phyloP scores from a whole-genome alignment of 2,329 filamentous ascomycete species.

The Amylocarpus encephaloides region DNA sequence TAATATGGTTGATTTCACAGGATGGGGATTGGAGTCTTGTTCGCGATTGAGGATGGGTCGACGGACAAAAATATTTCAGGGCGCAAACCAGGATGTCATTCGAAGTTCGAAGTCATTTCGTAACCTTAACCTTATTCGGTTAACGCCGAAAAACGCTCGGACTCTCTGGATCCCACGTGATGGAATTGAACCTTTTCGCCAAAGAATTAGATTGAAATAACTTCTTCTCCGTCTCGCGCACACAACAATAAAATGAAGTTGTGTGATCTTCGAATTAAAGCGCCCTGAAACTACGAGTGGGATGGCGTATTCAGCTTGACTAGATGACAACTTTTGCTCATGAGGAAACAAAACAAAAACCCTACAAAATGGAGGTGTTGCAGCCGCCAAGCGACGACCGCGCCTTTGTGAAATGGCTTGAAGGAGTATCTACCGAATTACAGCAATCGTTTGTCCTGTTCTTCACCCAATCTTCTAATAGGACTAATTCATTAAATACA shows the following conservation, averaged over 20 bases:
- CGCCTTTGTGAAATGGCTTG: slow-evolving; percentile 36
- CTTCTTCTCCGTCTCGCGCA: not conserved
- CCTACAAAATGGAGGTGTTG: not conserved
- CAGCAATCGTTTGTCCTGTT: slow-evolving; percentile 34
- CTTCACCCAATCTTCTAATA: slow-evolving; percentile 13
- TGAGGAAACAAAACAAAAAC: too few species aligned
- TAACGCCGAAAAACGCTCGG: too few species aligned
- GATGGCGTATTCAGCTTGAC: too few species aligned
- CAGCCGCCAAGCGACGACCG: slow-evolving; percentile 21
- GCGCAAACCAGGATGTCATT: too few species aligned
- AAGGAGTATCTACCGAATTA: slow-evolving; percentile 32
- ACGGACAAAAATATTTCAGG: slow-evolving; percentile 2
- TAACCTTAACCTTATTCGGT: too few species aligned
- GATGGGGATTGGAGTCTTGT: not conserved
- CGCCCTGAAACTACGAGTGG: too few species aligned
- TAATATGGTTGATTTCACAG: not conserved
- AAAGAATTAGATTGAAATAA: not conserved
- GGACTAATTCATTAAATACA: slow-evolving; percentile 3
- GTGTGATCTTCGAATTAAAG: too few species aligned
- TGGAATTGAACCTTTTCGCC: not conserved
- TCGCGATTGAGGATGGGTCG: slow-evolving; percentile 9
- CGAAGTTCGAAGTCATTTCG: too few species aligned
- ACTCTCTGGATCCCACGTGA: too few species aligned
- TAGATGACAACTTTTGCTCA: too few species aligned
- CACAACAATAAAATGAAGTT: too few species aligned